A percentile compares a stretch with the other conserved stretches of the same genome.
These are phyloP conservation scores for Lactarius trivialis DNA, from an alignment of 768 basidiomycete species.

Conservation along the genomic window DNA sequence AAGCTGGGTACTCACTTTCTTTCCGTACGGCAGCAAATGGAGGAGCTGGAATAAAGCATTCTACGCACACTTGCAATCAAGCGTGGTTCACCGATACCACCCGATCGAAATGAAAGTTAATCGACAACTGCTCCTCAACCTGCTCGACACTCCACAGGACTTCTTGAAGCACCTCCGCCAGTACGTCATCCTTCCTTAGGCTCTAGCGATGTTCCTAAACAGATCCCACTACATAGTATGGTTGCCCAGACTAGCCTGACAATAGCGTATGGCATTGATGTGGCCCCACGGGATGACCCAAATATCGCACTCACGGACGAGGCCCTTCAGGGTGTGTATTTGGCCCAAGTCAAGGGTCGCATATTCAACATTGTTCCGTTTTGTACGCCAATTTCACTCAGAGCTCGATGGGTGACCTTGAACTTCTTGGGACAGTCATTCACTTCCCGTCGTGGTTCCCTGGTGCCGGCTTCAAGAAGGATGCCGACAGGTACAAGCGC, in stretches of 20 bases:
- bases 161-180: constrained; percentile 32
- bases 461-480: constrained; percentile 26
- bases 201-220: neutral
- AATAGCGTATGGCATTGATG: constrained; percentile 41
- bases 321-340: constrained; percentile 30
- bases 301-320: constrained; percentile 38
- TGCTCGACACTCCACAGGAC: constrained; percentile 34
- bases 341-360: constrained; percentile 36
- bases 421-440: constrained; percentile 18
- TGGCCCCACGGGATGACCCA: constrained; percentile 36
- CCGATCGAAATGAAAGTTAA: constrained; percentile 29
- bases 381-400: constrained; percentile 22
- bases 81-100: constrained; percentile 29
- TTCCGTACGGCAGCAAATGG: constrained; percentile 39
- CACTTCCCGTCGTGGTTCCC: constrained; percentile 29
- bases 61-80: constrained; percentile 35
- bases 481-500: constrained; percentile 20
- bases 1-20: constrained; percentile 33
- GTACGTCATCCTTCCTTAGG: constrained; percentile 28
- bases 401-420: neutral
- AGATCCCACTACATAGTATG: neutral
- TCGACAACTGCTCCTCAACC: constrained; percentile 30
- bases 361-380: constrained; percentile 39
- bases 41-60: constrained; percentile 36
- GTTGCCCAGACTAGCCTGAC: constrained; percentile 35